Conservation (phyloP, 225 moss, liverwort and hornwort species). For the Physcomitrellopsis africana region DNA sequence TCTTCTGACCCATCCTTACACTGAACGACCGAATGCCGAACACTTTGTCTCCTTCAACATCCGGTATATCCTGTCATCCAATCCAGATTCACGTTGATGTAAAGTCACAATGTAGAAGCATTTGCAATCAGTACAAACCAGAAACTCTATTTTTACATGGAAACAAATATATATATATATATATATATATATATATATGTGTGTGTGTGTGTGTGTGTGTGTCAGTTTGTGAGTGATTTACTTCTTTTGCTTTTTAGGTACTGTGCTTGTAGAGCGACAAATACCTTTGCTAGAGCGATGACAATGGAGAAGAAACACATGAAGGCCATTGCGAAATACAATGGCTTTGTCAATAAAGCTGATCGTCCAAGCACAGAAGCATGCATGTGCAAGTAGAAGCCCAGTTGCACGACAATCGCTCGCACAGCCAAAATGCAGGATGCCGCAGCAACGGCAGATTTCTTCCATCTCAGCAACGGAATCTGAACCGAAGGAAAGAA, state of each 20-base stretch:
- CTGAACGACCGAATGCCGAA: constrained; percentile 87
- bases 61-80: constrained; percentile 77
- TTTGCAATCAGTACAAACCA: not conserved
- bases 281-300: constrained; percentile 91
- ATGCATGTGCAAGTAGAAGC: constrained; percentile 90
- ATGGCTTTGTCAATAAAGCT: constrained; percentile 56
- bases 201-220: too few relatives aligned
- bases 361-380: constrained; percentile 65
- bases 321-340: constrained; percentile 79
- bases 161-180: too few relatives aligned
- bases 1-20: constrained; percentile 74
- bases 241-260: too few relatives aligned
- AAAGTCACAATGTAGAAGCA: not conserved
- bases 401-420: constrained; percentile 85
- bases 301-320: constrained; percentile 95
- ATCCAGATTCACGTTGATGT: constrained; percentile 15
- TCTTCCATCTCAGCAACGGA: constrained; percentile 87
- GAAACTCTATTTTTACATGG: not conserved
- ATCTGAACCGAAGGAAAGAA: constrained; percentile 37
- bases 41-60: constrained; percentile 90
- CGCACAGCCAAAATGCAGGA: constrained; percentile 83
- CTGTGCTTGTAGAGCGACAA: too few relatives aligned
- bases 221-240: too few relatives aligned
- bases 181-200: too few relatives aligned
- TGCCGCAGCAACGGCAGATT: constrained; percentile 86